Conservation (phyloP, 2,329 filamentous ascomycete genomes). For the Macrophomina pseudophaseolina region DNA sequence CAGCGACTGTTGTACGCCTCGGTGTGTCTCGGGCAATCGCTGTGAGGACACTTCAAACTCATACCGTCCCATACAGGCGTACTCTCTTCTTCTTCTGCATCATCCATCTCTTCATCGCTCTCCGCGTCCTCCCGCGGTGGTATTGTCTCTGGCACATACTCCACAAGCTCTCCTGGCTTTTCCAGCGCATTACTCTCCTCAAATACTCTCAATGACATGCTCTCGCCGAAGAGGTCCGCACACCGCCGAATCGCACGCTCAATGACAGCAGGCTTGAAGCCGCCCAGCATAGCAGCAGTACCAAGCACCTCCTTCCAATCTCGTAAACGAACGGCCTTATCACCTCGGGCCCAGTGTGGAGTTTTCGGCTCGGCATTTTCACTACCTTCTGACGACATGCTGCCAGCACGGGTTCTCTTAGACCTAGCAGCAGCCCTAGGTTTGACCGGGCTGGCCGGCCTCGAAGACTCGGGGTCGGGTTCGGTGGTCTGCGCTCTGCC, state of each 20-base stretch:
- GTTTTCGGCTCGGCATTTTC: not conserved
- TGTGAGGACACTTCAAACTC: constrained; percentile 41
- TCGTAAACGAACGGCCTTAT: constrained; percentile 48
- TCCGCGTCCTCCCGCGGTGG: constrained; percentile 28
- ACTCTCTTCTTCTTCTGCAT: constrained; percentile 27
- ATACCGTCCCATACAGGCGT: constrained; percentile 38
- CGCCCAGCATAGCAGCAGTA: constrained; percentile 75
- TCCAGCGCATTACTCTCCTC: constrained; percentile 44
- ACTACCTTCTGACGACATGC: not conserved
- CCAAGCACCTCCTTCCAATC: constrained; percentile 89
- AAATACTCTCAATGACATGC: constrained; percentile 68
- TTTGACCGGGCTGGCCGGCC: not conserved
- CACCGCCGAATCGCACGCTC: constrained; percentile 75
- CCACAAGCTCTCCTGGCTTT: constrained; percentile 37
- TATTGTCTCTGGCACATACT: constrained; percentile 42
- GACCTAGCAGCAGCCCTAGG: not conserved
- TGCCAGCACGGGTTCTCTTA: not conserved
- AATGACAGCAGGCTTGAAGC: constrained; percentile 63
- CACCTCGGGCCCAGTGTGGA: not conserved
- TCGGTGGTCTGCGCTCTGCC: constrained; percentile 10
- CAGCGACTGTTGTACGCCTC: constrained; percentile 36
- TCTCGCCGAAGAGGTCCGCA: constrained; percentile 73
- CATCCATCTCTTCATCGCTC: not conserved
- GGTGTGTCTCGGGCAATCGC: constrained; percentile 36
- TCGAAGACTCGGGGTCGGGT: constrained; percentile 4